Evolutionary conservation across 208 protist species (phyloP).

Genomic region (Acanthamoeba triangularis): DNA sequence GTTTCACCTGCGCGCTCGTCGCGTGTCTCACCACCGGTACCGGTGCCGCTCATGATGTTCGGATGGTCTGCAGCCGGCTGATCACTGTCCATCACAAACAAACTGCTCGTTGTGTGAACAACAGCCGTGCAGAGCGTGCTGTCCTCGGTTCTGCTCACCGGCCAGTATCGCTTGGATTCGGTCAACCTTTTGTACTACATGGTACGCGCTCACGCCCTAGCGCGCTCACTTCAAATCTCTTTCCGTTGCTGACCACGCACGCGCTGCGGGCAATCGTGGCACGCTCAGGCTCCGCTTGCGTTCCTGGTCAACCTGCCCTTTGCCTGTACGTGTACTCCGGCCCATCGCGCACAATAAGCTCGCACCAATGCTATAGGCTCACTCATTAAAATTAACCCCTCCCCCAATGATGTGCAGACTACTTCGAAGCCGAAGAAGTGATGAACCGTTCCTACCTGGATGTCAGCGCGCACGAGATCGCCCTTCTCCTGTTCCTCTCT

Average conservation of each 20-base stretch:
- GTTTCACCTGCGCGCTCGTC: constrained; percentile 61
- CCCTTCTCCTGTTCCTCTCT: background rate
- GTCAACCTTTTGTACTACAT: constrained; percentile 83
- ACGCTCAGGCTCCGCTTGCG: background rate
- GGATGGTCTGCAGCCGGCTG: no score
- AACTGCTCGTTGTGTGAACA: background rate
- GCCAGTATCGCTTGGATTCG: constrained; percentile 71
- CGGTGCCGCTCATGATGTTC: background rate
- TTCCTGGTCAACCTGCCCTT: constrained; percentile 28
- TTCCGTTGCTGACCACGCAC: background rate
- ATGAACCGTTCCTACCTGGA: constrained; percentile 6
- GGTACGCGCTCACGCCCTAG: background rate
- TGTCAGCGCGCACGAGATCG: background rate
- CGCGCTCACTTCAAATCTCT: background rate
- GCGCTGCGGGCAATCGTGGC: background rate
- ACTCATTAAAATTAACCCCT: background rate
- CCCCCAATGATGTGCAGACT: background rate
- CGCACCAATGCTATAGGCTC: background rate
- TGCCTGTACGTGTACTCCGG: background rate
- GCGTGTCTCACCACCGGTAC: constrained; percentile 32
- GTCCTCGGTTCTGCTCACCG: constrained; percentile 6
- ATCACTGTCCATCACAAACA: background rate
- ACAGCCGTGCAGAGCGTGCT: constrained; percentile 30
- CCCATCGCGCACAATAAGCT: background rate
- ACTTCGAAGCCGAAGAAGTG: background rate